Evolutionary conservation across 2,329 filamentous ascomycete species (phyloP), one percentile per base, ranked within the genome.

Genomic region (Bipolaris cookei): DNA sequence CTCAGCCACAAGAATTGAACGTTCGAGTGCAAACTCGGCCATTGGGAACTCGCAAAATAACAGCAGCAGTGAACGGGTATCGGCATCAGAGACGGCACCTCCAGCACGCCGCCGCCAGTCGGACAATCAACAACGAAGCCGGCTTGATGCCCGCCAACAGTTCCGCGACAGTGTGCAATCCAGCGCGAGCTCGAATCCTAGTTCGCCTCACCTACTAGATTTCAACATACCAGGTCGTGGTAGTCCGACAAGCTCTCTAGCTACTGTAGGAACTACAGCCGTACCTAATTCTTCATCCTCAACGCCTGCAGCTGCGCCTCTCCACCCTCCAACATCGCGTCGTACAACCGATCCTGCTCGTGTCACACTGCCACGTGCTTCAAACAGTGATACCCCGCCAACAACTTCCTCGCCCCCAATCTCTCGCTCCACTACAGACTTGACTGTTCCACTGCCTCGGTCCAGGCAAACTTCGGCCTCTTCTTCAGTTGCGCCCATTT

Each of bases 21-120:
- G 55, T 41, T 70, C 70, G 41, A 47, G 64, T 39, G 59, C 67
- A 37, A 55, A 70, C 11, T 51, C 61, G 5, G 60, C 66, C n/a
- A 56, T 68, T n/a, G 69, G 73, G 13, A 54, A 51, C 10, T 67
- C 81, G 49, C 82, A 83, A 39, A 83, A 85, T 11, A 80, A 84
- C 20, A 83, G 84, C 1, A 89, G 92, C 68, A 75, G 75, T 16
- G 70, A 76, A 16, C 64, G 73, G 8, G 72, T 75, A 7, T 62
- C 67, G 21, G 70, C 70, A 3, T 70, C 71, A 6, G 64, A 61
- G 8, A 50, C 20, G n/a, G 54, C 56, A 21, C 43, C 51, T 50
- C 67, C 58, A 58, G 59, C 74, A 39, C 70, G 71, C 46, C 67
- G 77, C 21, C 72, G 77, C 38, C 65, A 74, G 47, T 80, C 78